phyloP scores from a whole-genome alignment of 352 stramenopile species.

The Phytophthora brassicae region DNA sequence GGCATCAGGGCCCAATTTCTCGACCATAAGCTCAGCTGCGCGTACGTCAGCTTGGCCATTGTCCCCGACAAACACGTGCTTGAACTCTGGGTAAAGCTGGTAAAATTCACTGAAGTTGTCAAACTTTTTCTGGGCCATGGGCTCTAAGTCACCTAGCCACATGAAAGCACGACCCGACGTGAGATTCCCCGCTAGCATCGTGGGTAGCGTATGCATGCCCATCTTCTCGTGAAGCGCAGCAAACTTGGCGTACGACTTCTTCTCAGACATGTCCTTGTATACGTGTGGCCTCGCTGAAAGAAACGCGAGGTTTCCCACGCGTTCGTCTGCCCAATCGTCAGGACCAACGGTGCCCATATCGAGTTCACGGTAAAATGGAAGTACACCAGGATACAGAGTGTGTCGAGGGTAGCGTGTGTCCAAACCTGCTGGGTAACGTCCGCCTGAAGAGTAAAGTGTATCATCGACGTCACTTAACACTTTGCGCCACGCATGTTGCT shows the following conservation, averaged over 20 bases:
- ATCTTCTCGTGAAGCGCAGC: constrained; percentile 90
- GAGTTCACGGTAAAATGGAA: constrained; percentile 98
- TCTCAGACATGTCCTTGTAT: constrained; percentile 99
- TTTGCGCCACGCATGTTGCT: constrained; percentile 95
- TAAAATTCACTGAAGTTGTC: constrained; percentile 94
- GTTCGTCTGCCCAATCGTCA: constrained; percentile 88
- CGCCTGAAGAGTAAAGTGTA: constrained; percentile 95
- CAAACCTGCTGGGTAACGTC: constrained; percentile 94
- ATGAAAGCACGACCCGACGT: constrained; percentile 94
- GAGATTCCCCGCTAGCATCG: constrained; percentile 94
- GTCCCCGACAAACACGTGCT: constrained; percentile 98
- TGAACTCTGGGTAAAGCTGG: constrained; percentile 98
- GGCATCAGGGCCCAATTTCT: constrained; percentile 64
- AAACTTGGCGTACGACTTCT: constrained; percentile 97
- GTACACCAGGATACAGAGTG: constrained; percentile 96
- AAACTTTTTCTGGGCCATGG: constrained; percentile 98
- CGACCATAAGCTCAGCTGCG: constrained; percentile 88
- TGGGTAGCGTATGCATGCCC: constrained; percentile 95
- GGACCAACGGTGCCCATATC: constrained; percentile 92
- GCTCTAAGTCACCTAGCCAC: constrained; percentile 94
- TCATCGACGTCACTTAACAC: constrained; percentile 99
- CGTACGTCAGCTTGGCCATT: constrained; percentile 95
- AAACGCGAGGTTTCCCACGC: constrained; percentile 97
- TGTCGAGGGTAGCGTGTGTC: constrained; percentile 93
- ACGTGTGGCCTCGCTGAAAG: constrained; percentile 97